Conservation (phyloP, 2,329 filamentous ascomycete species). For the Cladophialophora exuberans region DNA sequence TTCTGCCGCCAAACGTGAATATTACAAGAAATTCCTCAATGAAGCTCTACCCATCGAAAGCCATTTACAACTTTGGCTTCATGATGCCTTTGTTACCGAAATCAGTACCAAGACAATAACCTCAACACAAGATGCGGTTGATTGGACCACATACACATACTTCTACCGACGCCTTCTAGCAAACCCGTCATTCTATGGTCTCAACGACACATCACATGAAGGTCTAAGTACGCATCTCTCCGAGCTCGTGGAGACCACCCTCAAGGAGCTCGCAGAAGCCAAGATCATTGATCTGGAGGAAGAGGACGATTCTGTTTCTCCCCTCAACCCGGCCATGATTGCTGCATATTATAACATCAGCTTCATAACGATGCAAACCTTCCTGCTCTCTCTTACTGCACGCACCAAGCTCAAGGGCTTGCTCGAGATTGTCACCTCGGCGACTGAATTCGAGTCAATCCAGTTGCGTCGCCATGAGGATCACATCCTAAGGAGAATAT, state of each 20-base stretch:
- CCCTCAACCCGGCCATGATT: conserved; percentile 96
- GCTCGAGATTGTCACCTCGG: conserved; percentile 93
- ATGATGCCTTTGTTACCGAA: conserved; percentile 96
- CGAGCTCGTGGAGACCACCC: conserved; percentile 87
- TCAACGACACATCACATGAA: conserved; percentile 86
- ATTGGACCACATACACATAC: conserved; percentile 98
- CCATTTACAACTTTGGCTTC: conserved; percentile 85
- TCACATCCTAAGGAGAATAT: conserved; percentile 82
- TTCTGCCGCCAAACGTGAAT: conserved; percentile 89
- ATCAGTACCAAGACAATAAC: conserved; percentile 95
- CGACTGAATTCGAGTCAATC: conserved; percentile 93
- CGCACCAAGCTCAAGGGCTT: conserved; percentile 96
- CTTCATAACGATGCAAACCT: conserved; percentile 98
- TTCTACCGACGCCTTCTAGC: conserved; percentile 94
- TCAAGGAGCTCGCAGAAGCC: conserved; percentile 87
- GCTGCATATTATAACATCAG: conserved; percentile 99
- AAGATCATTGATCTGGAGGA: conserved; percentile 97
- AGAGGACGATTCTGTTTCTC: conserved; percentile 84
- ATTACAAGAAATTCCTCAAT: conserved; percentile 98
- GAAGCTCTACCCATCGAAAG: conserved; percentile 96
- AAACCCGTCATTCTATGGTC: conserved; percentile 94
- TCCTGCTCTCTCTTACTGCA: conserved; percentile 84
- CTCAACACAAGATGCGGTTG: conserved; percentile 94
- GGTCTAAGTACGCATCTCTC: conserved; percentile 93
- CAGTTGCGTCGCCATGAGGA: conserved; percentile 95